Base-by-base conservation (phyloP, 1,139 yeast genomes). In the Taphrina deformans region DNA sequence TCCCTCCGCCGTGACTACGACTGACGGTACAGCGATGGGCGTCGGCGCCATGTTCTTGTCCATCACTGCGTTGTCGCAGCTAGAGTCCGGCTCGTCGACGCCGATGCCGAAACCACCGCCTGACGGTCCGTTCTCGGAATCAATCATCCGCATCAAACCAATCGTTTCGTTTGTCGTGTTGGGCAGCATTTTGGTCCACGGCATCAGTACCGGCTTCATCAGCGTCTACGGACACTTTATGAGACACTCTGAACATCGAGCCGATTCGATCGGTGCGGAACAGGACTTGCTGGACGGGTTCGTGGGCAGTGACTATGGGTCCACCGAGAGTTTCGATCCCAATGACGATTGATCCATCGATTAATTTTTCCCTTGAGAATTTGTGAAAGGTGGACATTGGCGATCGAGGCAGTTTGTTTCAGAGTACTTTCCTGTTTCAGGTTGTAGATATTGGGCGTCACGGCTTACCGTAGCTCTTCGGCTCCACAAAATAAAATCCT, bases 31-130 rank as follows among this genome's bases (percentile, higher is more conserved):
- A 53, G 58, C 63, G 2, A 59, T 59, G 63, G 63, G 63, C 44
- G 63, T 59, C 29, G 63, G 63, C 26, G 63, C 63, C 41, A 45
- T 59, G 27, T 59, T 59, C 24, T n/a, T 59, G 12, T 35, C 50
- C 9, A 50, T 59, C 56, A 50, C 63, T 12, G 56, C 56, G 24
- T 18, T 24, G 40, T 29, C 55, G 6, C 56, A 50, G 38, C 40
- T 33, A 10, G 63, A 59, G 50, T 35, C 24, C 31, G 46, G 16
- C 21, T 10, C 18, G 10, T 53, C 58, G 45, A 53, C 58, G 14
- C 48, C 58, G n/a, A 14, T 38, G 33, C 58, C 58, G 16, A 38
- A 24, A 35, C 58, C 48, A 10, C 48, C 58, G 35, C 24, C 23
- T 10, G 38, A 35, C 12, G 38, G 48, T 10, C 56, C 63, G 2